These are phyloP conservation scores for Gossypium stocksii DNA, from an alignment of 345 rosid genomes.

Conservation along the genomic window DNA sequence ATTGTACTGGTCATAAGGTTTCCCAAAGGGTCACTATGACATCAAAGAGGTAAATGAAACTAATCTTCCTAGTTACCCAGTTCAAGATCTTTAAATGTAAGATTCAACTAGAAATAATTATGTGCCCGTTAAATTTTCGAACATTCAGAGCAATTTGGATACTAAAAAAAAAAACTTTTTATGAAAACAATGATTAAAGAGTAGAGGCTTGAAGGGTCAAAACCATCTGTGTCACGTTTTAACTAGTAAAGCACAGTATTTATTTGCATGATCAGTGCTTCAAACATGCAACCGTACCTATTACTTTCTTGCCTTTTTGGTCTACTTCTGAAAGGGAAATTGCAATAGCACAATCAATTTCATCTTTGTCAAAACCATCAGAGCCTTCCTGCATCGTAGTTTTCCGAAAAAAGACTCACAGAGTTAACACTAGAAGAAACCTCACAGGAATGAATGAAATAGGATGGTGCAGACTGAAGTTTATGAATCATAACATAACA, in stretches of 20 bases:
- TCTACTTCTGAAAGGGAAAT: conserved; percentile 74
- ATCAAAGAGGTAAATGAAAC: not conserved
- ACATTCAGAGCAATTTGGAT: not conserved
- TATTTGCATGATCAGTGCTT: conserved; percentile 3
- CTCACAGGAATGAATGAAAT: not conserved
- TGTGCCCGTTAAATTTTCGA: not conserved
- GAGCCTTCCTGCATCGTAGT: conserved; percentile 57
- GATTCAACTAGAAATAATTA: not conserved
- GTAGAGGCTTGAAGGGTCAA: not conserved
- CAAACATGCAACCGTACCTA: conserved; percentile 46
- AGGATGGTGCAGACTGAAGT: not conserved
- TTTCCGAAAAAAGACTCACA: conserved; percentile 9
- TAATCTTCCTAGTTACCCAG: not conserved
- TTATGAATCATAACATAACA: conserved; percentile 1
- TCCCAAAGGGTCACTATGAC: not conserved
- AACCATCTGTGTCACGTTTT: not conserved
- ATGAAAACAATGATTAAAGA: not conserved
- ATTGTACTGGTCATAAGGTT: not conserved
- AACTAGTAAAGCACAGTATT: not conserved
- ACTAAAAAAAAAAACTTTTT: not conserved
- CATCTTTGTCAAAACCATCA: conserved; percentile 76
- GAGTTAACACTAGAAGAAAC: conserved; percentile 5
- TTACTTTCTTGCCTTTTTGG: conserved; percentile 65
- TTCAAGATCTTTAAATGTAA: not conserved
- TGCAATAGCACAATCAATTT: conserved; percentile 76